Evolutionary conservation across 176 grass and related monocot species (phyloP), one percentile per base, ranked within the genome.

Genomic region (Carex littledalei): DNA sequence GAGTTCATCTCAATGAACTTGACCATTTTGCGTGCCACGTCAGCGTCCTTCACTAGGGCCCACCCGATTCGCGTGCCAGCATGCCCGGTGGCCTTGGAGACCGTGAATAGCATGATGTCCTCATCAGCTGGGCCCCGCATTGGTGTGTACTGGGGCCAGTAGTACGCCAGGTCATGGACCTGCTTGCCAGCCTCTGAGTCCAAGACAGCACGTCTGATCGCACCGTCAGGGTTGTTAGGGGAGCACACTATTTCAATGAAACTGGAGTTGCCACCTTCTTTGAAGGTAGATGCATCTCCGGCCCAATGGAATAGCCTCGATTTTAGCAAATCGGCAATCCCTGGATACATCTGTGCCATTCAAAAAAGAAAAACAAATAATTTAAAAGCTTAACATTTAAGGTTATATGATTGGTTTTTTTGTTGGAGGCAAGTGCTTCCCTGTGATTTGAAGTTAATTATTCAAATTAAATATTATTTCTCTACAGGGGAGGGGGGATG

Each of bases 21-120:
- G 34, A 91, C 86, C 93, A 99, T 95, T 85, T 22, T 83, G 85
- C 81, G 86, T 12, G 96, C 96, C 1, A 99, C 70, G 3, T 71
- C 87, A 0, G 56, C 39, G 75, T 99, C 96, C 78, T 91, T 95
- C 75, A 99, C 96, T 39, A 99, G 17, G 32, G 96, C 96, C 96
- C 96, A 99, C 81, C 96, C 93, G 56, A 99, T 88, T 85, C 96
- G 83, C 1, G 93, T 95, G 3, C 96, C 96, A 2, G 96, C 96
- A 52, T 99, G 96, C 0, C 96, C 96, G 0, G 96, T 95, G 63
- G 88, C 88, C 88, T 99, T 99, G 15, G 96, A 99, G 10, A 99
- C 88, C 1, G 96, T 99, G 89, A 99, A 99, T 67, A 99, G 93
- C 93, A 93, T 95, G 37, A 99, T 94, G 86, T 95, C 96, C 15